Evolutionary conservation across 2,329 filamentous ascomycete species (phyloP).

Genomic region (Xylaria sp.): DNA sequence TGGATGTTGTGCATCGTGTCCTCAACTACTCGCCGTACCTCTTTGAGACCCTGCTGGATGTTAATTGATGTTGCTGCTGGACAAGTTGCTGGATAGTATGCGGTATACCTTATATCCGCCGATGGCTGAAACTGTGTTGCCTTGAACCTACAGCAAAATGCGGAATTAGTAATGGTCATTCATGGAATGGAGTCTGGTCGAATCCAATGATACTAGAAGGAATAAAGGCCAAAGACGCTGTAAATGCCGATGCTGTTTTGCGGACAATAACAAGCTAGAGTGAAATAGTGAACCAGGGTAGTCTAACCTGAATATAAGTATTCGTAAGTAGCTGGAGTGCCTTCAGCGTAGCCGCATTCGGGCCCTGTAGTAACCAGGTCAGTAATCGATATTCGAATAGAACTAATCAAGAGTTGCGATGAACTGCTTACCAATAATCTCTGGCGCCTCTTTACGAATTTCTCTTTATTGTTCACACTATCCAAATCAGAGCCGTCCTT

Average conservation of each 20-base stretch:
- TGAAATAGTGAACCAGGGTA: neutral
- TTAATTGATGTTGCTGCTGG: slow-evolving; percentile 5
- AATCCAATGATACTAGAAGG: neutral
- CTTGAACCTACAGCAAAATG: slow-evolving; percentile 69
- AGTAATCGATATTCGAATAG: slow-evolving; percentile 2
- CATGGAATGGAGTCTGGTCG: neutral
- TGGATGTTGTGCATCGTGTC: slow-evolving; percentile 98
- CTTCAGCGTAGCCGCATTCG: slow-evolving; percentile 91
- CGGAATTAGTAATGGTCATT: slow-evolving; percentile 5
- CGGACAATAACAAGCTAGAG: no score
- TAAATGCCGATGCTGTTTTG: neutral
- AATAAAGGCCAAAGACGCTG: neutral
- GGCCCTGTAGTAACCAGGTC: slow-evolving; percentile 62
- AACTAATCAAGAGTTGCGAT: neutral
- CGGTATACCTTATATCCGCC: slow-evolving; percentile 77
- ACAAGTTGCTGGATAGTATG: neutral
- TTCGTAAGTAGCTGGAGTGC: slow-evolving; percentile 83
- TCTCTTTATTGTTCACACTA: slow-evolving; percentile 90
- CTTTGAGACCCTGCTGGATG: slow-evolving; percentile 74
- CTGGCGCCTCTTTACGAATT: slow-evolving; percentile 94
- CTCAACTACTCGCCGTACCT: slow-evolving; percentile 87
- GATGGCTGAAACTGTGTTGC: slow-evolving; percentile 94
- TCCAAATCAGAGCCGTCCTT: slow-evolving; percentile 73
- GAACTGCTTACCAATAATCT: slow-evolving; percentile 71
- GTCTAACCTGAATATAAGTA: slow-evolving; percentile 82